Percentiles rank a stretch among this genome's conserved stretches.
Evolutionary conservation across 192 early-diverging fungal genomes (phyloP).

Genomic region (Dissophora globulifera): DNA sequence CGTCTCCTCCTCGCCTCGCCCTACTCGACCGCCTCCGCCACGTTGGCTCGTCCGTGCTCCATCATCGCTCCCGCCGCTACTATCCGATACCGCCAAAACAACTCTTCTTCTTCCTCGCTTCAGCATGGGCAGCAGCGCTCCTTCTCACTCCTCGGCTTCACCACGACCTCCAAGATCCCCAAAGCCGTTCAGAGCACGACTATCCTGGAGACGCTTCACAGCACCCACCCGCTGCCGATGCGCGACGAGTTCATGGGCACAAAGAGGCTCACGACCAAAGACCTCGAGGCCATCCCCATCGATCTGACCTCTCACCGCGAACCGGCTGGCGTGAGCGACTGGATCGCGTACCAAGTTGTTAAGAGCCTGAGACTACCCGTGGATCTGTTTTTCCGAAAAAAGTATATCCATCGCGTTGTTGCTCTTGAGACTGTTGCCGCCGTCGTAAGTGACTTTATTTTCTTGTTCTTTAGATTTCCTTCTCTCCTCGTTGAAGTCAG

Average conservation of each 20-base stretch:
- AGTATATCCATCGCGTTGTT: slow-evolving; percentile 83
- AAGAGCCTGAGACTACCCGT: slow-evolving; percentile 71
- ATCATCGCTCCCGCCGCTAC: slow-evolving; percentile 39
- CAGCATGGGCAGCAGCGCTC: slow-evolving; percentile 12
- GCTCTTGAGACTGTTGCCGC: slow-evolving; percentile 82
- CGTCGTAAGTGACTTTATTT: slow-evolving; percentile 36
- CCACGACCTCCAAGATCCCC: slow-evolving; percentile 10
- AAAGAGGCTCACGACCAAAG: slow-evolving; percentile 59
- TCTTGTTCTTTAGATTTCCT: slow-evolving; percentile 1
- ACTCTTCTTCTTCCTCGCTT: background rate
- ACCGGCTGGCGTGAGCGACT: slow-evolving; percentile 66
- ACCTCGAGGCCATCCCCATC: slow-evolving; percentile 72
- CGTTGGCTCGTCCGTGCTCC: slow-evolving; percentile 21
- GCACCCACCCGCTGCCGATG: slow-evolving; percentile 63
- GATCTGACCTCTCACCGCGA: slow-evolving; percentile 69
- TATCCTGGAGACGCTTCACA: slow-evolving; percentile 31
- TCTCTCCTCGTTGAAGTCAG: slow-evolving; percentile 2
- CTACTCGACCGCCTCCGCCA: background rate
- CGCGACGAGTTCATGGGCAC: slow-evolving; percentile 68
- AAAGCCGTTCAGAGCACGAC: slow-evolving; percentile 38
- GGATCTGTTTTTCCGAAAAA: slow-evolving; percentile 77
- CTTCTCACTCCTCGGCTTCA: slow-evolving; percentile 20
- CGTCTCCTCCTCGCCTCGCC: slow-evolving; percentile 11
- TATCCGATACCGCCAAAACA: slow-evolving; percentile 28
- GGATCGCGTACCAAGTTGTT: slow-evolving; percentile 71